These are phyloP conservation scores for Ustilago hordei DNA, from an alignment of 1,284 basidiomycete species.

Conservation along the genomic window DNA sequence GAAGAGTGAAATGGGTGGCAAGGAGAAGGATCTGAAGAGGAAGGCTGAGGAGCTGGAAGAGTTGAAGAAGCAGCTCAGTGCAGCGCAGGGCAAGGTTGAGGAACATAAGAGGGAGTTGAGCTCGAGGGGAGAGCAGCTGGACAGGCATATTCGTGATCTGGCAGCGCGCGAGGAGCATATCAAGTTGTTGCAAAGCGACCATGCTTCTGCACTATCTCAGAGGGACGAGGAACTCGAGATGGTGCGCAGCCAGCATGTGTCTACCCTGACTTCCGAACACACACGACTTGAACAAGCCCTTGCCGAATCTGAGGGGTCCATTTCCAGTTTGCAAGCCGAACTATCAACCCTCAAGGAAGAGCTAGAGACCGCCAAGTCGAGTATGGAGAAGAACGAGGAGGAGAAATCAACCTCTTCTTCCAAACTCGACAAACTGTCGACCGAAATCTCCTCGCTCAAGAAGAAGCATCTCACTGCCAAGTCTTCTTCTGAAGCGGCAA, in stretches of 20 bases:
- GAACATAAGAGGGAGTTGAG: not conserved
- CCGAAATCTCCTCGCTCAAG: slow-evolving; percentile 36
- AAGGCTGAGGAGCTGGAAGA: slow-evolving; percentile 1
- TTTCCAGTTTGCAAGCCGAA: slow-evolving; percentile 13
- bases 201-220: slow-evolving; percentile 11
- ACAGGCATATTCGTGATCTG: slow-evolving; percentile 5
- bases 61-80: slow-evolving; percentile 14
- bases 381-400: slow-evolving; percentile 8
- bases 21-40: slow-evolving; percentile 4
- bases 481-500: slow-evolving; percentile 39
- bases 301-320: slow-evolving; percentile 11
- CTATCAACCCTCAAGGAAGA: slow-evolving; percentile 15
- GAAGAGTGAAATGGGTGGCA: not conserved
- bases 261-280: slow-evolving; percentile 20
- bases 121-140: slow-evolving; percentile 5
- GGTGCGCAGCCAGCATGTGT: slow-evolving; percentile 15
- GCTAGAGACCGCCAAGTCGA: slow-evolving; percentile 12
- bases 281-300: slow-evolving; percentile 16
- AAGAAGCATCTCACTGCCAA: slow-evolving; percentile 54
- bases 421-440: slow-evolving; percentile 27
- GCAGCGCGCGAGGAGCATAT: slow-evolving; percentile 26
- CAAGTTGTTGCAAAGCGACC: slow-evolving; percentile 11
- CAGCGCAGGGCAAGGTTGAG: slow-evolving; percentile 14
- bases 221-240: slow-evolving; percentile 15
- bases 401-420: slow-evolving; percentile 10